These are phyloP conservation scores for Rugosomyces carneus DNA, from an alignment of 1,284 basidiomycete species.

Conservation along the genomic window DNA sequence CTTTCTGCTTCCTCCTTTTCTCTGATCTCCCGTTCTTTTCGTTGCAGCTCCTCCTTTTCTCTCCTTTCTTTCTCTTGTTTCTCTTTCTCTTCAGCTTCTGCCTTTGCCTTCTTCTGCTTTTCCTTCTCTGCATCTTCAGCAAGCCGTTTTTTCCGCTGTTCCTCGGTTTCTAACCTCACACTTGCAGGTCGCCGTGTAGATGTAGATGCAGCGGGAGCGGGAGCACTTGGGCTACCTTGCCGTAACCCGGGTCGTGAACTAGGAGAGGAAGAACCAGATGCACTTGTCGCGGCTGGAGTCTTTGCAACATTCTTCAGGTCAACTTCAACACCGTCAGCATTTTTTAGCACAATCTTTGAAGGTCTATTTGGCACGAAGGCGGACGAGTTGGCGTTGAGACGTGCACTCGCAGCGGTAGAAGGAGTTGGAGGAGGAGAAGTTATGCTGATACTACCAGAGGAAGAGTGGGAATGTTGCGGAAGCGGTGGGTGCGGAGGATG, in stretches of 20 bases:
- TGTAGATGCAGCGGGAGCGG: slow-evolving; percentile 22
- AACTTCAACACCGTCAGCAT: slow-evolving; percentile 53
- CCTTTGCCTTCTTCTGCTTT: slow-evolving; percentile 31
- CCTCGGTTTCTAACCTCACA: slow-evolving; percentile 52
- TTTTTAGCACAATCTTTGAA: slow-evolving; percentile 46
- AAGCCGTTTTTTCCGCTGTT: slow-evolving; percentile 46
- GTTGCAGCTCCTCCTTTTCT: slow-evolving; percentile 33
- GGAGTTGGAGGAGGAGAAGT: slow-evolving; percentile 69
- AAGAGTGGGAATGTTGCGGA: slow-evolving; percentile 38
- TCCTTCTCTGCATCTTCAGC: slow-evolving; percentile 42
- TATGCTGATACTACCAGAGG: slow-evolving; percentile 41
- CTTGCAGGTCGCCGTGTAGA: slow-evolving; percentile 35
- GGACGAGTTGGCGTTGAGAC: slow-evolving; percentile 55
- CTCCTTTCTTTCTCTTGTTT: slow-evolving; percentile 35
- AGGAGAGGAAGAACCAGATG: slow-evolving; percentile 38
- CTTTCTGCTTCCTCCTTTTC: slow-evolving; percentile 33
- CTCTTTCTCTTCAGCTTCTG: slow-evolving; percentile 30
- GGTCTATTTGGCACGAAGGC: slow-evolving; percentile 52
- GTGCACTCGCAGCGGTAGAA: slow-evolving; percentile 37
- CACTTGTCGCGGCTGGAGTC: slow-evolving; percentile 31
- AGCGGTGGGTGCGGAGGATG: slow-evolving; percentile 48
- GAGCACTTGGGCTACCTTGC: slow-evolving; percentile 24
- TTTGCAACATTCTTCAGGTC: slow-evolving; percentile 49
- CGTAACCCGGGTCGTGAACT: slow-evolving; percentile 27
- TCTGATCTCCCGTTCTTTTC: slow-evolving; percentile 21